These are phyloP conservation scores for Ceratobasidium sp. DNA, from an alignment of 1,284 basidiomycete genomes.

Conservation along the genomic window DNA sequence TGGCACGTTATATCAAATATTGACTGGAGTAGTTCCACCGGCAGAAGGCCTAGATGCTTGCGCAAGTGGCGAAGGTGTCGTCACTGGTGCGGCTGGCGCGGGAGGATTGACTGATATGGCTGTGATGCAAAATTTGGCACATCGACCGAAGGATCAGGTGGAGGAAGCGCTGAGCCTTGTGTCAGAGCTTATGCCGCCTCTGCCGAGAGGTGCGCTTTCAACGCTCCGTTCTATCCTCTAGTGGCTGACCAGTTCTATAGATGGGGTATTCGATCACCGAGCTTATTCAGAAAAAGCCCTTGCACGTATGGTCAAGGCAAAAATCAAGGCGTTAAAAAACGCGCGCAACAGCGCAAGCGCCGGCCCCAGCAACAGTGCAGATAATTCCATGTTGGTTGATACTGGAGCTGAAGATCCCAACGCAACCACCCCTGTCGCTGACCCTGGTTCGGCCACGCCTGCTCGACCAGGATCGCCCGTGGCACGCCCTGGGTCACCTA, in stretches of 20 bases:
- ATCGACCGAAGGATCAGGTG: conserved; percentile 94
- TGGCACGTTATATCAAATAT: conserved; percentile 88
- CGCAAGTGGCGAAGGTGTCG: conserved; percentile 54
- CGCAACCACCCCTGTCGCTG: conserved; percentile 39
- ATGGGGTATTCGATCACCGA: conserved; percentile 93
- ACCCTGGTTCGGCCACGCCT: conserved; percentile 47
- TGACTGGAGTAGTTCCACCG: conserved; percentile 88
- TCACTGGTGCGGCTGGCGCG: conserved; percentile 68
- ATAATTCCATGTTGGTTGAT: conserved; percentile 3
- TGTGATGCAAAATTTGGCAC: conserved; percentile 95
- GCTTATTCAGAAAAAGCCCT: conserved; percentile 87
- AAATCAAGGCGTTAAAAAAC: conserved; percentile 69
- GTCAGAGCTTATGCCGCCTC: conserved; percentile 87
- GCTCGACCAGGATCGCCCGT: conserved; percentile 64
- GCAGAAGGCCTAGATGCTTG: conserved; percentile 56
- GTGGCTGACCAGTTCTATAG: conserved; percentile 52
- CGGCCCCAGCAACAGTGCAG: conserved; percentile 17
- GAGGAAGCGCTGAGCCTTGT: conserved; percentile 89
- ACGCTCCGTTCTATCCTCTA: conserved; percentile 7
- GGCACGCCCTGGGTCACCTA: conserved; percentile 59
- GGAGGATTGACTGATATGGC: conserved; percentile 88
- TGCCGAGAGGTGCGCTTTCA: conserved; percentile 75
- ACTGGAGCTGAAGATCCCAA: conserved; percentile 34
- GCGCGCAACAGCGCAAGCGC: conserved; percentile 51
- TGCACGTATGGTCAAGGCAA: conserved; percentile 72